These are phyloP conservation scores for Lepraria neglecta DNA, from an alignment of 495 filamentous ascomycete species.

Conservation along the genomic window DNA sequence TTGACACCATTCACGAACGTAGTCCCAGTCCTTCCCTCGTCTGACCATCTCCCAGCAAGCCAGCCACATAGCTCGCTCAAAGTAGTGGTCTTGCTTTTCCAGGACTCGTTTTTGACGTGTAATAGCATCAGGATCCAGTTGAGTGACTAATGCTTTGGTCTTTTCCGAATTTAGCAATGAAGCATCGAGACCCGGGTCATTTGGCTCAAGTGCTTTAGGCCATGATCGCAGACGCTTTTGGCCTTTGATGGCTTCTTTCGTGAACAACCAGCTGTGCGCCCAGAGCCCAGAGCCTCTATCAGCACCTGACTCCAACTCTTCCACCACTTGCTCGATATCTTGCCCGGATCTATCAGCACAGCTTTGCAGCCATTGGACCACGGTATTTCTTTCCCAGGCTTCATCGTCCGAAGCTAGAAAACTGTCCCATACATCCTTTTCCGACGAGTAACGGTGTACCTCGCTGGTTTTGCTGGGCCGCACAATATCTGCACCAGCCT, in stretches of 20 bases:
- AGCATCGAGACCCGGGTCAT: slow-evolving; percentile 48
- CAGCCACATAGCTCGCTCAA: slow-evolving; percentile 82
- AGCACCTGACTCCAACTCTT: slow-evolving; percentile 55
- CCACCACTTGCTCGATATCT: slow-evolving; percentile 68
- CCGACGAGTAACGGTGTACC: slow-evolving; percentile 53
- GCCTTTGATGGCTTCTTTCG: slow-evolving; percentile 79
- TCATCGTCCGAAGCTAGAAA: slow-evolving; percentile 60
- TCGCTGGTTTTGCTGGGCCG: slow-evolving; percentile 36
- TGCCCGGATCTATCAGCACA: slow-evolving; percentile 56
- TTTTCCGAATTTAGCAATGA: slow-evolving; percentile 51
- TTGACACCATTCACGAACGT: slow-evolving; percentile 74
- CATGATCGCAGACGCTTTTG: slow-evolving; percentile 68
- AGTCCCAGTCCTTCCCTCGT: slow-evolving; percentile 62
- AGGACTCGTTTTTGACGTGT: slow-evolving; percentile 67
- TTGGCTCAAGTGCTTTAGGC: slow-evolving; percentile 58
- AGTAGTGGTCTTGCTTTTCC: slow-evolving; percentile 73
- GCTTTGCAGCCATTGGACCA: slow-evolving; percentile 77
- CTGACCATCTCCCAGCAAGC: slow-evolving; percentile 84
- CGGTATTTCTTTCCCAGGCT: slow-evolving; percentile 65
- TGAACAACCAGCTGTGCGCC: slow-evolving; percentile 85
- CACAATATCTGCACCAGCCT: slow-evolving; percentile 33
- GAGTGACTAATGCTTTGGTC: slow-evolving; percentile 67
- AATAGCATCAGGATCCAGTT: slow-evolving; percentile 87
- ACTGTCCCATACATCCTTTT: slow-evolving; percentile 56
- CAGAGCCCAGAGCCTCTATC: slow-evolving; percentile 62